Conservation (phyloP, 345 rosid genomes). For the Arabis alpina region DNA sequence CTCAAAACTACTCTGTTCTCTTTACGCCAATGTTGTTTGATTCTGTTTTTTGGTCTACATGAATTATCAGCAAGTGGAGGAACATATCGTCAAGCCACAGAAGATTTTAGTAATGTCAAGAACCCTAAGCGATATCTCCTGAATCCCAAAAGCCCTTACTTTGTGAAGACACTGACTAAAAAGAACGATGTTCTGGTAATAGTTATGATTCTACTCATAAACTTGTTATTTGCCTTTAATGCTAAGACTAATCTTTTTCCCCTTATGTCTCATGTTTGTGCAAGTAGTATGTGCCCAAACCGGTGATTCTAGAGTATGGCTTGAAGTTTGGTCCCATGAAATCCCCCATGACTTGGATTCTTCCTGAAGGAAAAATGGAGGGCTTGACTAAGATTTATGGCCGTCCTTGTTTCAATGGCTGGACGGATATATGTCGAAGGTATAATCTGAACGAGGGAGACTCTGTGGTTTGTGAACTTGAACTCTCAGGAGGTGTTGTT, state of each 20-base stretch:
- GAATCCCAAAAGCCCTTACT: conserved; percentile 26
- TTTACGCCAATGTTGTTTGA: conserved; percentile 1
- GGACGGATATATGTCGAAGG: conserved; percentile 17
- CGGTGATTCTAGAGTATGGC: background rate
- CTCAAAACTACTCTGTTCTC: background rate
- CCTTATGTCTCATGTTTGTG: background rate
- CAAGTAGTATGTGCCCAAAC: conserved; percentile 16
- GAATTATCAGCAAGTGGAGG: conserved; percentile 28
- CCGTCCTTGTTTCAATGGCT: conserved; percentile 23
- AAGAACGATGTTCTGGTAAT: conserved; percentile 29
- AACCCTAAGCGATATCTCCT: conserved; percentile 35
- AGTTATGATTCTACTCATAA: background rate
- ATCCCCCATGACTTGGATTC: background rate
- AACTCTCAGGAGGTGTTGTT: conserved; percentile 24
- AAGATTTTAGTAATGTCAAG: background rate
- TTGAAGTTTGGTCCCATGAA: conserved; percentile 25
- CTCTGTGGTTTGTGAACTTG: conserved; percentile 34
- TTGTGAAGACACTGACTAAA: conserved; percentile 21
- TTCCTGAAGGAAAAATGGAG: conserved; percentile 6
- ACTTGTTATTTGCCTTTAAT: background rate
- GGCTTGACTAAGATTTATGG: background rate
- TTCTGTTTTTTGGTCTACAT: conserved; percentile 2
- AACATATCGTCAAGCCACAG: background rate
- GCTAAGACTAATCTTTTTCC: conserved; percentile 7
- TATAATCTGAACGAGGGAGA: conserved; percentile 20